Base-by-base conservation (phyloP, 345 rosid species). In the Citrus unshiu region DNA sequence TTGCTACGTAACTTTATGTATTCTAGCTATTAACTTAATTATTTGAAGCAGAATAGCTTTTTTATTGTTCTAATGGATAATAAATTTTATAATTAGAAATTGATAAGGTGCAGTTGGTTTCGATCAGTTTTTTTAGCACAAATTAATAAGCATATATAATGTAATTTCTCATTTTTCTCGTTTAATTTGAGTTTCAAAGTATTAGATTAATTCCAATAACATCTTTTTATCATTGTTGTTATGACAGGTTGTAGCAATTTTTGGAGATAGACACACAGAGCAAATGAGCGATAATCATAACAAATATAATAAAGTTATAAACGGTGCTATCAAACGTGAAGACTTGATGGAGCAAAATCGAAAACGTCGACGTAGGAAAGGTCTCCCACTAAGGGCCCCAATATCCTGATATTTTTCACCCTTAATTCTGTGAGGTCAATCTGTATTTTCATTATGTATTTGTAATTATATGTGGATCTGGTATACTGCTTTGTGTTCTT, bases 371-470 rank as follows among this genome's bases (percentile, higher is more conserved):
- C 51, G 76, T 2, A 81, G 86, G 43, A 84, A 84, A 62, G 84
- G 86, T 24, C 34, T 75, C 25, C 86, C 86, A 1, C 22, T 72
- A 60, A 76, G 82, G 21, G 77, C 86, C 25, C 86, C 86, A 0
- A 39, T 81, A 37, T 74, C 68, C 21, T 84, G 29, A 74, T 37
- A 1, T 35, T 62, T 29, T 30, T 61, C 66, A 61, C 13, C 14
- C 6, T 6, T 68, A 76, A 4, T 35, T 67, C 39, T 32, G 24
- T 30, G 30, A 57, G 59, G 37, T 3, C 19, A 19, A 63, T 24
- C 1, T 61, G 37, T 14, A 10, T 43, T 19, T 6, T 70, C 13
- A 51, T 51, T 56, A 34, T 16, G 21, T 51, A 51, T 4, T 2
- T 1, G 21, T 51, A 16, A 16, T 51, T 6, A 3, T 39, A n/a